Percentiles rank a stretch among this genome's conserved stretches.
Conservation (phyloP, 2,329 filamentous ascomycete species). For the Bipolaris sorokiniana region DNA sequence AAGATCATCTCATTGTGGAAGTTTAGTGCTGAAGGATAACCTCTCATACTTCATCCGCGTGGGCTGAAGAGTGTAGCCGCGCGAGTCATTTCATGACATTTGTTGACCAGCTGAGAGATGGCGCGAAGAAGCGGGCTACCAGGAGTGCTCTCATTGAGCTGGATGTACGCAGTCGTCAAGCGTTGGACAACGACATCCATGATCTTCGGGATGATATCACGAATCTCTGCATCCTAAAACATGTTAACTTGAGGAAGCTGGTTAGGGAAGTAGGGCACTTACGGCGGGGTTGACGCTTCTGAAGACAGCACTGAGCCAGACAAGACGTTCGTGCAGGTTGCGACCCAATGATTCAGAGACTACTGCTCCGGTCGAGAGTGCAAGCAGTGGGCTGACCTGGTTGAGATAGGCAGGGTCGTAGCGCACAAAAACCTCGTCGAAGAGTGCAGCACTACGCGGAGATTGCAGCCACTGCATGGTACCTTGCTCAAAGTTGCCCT, state of each 20-base stretch:
- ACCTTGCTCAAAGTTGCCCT: constrained; percentile 57
- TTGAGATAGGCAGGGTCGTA: constrained; percentile 63
- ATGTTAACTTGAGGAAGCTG: constrained; percentile 20
- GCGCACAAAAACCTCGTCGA: constrained; percentile 65
- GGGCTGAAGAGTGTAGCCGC: constrained; percentile 25
- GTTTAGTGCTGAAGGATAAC: background rate
- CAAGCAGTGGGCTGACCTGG: constrained; percentile 62
- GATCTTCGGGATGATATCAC: constrained; percentile 63
- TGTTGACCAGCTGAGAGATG: constrained; percentile 55
- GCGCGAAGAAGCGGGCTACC: constrained; percentile 59
- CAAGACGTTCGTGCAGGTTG: constrained; percentile 60
- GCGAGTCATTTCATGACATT: constrained; percentile 43
- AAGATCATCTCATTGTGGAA: constrained; percentile 10
- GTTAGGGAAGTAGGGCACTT: constrained; percentile 35
- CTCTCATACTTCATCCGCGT: constrained; percentile 16
- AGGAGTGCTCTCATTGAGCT: constrained; percentile 59
- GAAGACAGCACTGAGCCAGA: constrained; percentile 65
- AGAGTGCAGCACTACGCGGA: constrained; percentile 63
- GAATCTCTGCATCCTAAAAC: constrained; percentile 59
- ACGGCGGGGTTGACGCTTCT: constrained; percentile 61
- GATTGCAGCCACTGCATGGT: constrained; percentile 68
- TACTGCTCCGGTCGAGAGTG: constrained; percentile 67
- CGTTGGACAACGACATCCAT: constrained; percentile 65
- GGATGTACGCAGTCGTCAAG: constrained; percentile 63
- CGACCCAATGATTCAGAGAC: constrained; percentile 63